Evolutionary conservation across 345 rosid genomes (phyloP).

Genomic region (Hypericum androsaemum): DNA sequence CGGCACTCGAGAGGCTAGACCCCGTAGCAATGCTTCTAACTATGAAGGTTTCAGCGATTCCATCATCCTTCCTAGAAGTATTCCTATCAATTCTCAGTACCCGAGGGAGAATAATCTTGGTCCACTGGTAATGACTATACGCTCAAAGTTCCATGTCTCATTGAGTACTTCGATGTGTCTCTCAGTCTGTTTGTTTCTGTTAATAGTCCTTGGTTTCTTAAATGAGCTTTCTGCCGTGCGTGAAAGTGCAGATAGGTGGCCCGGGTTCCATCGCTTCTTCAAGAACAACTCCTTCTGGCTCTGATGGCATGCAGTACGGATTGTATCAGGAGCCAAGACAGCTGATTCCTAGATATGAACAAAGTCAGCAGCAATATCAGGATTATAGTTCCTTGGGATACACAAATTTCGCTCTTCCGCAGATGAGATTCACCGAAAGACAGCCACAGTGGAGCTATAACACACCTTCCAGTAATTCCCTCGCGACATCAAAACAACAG

Average conservation of each 20-base stretch:
- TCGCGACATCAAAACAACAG: constrained; percentile 13
- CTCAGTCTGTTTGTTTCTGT: not conserved
- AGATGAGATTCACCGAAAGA: constrained; percentile 11
- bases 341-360: constrained; percentile 19
- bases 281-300: constrained; percentile 13
- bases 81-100: constrained; percentile 13
- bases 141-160: not conserved
- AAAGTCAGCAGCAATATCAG: constrained; percentile 19
- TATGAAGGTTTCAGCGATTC: constrained; percentile 22
- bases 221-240: no score
- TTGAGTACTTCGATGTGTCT: not conserved
- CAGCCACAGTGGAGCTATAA: constrained; percentile 17
- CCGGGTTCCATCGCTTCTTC: constrained; percentile 21
- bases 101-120: constrained; percentile 14
- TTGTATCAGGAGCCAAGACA: constrained; percentile 15
- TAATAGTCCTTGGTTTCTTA: not conserved
- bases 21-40: constrained; percentile 11
- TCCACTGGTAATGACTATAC: constrained; percentile 24
- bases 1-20: constrained; percentile 11
- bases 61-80: constrained; percentile 13
- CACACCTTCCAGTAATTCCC: constrained; percentile 9
- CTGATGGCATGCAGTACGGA: constrained; percentile 11
- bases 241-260: constrained; percentile 1
- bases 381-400: constrained; percentile 17
- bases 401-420: constrained; percentile 14